Base-by-base conservation (phyloP, 768 basidiomycete genomes). In the Sarcodon sp. region DNA sequence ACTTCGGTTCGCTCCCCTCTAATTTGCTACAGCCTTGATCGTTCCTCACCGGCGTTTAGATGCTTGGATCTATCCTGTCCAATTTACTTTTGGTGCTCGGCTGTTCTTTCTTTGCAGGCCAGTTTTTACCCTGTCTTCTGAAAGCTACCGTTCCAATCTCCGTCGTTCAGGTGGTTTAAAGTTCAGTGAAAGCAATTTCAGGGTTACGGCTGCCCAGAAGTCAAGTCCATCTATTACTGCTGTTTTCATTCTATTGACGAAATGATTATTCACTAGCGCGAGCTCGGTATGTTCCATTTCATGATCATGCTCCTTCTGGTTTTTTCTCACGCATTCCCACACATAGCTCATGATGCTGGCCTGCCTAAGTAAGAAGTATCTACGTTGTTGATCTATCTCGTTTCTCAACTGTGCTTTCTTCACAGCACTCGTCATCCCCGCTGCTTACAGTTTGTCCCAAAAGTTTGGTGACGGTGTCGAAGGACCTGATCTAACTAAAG, bases 41-140 rank as follows among this genome's bases (percentile, higher is more conserved):
- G 38, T 4, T 27, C 4, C 21, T 27, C 21, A 27, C 21, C 21
- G 21, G 21, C 21, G 3, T 32, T 31, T 54, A 88, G 86, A 80
- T 96, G 75, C 75, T 96, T 41, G 92, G 92, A 16, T 91, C 88
- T 31, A 87, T 96, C 51, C 66, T 96, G 36, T 92, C 89, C 9
- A 96, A 96, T 64, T 69, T 93, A 35, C 74, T 96, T 7, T 71
- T 96, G 35, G 91, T 97, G 13, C 70, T 97, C 10, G 92, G 92
- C 6, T 89, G 85, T 63, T 89, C 87, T 10, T 94, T 93, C 71
- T 67, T 93, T 18, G 5, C 48, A 80, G 21, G 21, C 21, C 4
- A 27, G 21, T 27, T 27, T 27, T 27, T 27, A 27, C 21, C 21
- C 21, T 27, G 21, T 27, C 21, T 27, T 27, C 21, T 27, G 4